A percentile compares a stretch with the other conserved stretches of the same genome.
These are phyloP conservation scores for Prototheca wickerhamii DNA, from an alignment of 163 green algal species.

Conservation along the genomic window DNA sequence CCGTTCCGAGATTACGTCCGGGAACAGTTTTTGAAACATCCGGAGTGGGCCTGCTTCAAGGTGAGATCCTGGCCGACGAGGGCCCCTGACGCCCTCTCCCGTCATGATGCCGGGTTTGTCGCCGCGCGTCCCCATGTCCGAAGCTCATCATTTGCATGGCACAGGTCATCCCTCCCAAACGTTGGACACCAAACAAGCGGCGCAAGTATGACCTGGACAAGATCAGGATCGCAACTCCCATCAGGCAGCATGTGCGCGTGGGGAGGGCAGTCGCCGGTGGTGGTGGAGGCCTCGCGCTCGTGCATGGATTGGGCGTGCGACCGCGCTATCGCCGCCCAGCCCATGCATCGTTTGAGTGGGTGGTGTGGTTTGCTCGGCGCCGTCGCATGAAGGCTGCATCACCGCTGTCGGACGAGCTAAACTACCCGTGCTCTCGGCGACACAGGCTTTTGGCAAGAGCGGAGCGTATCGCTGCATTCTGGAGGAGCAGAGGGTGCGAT, in stretches of 20 bases:
- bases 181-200: constrained; percentile 28
- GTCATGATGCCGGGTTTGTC: background rate
- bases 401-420: too few species aligned
- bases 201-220: constrained; percentile 46
- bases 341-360: too few species aligned
- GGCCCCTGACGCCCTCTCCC: background rate
- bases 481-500: constrained; percentile 56
- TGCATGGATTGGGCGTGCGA: too few species aligned
- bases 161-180: constrained; percentile 54
- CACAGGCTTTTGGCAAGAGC: constrained; percentile 61
- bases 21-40: constrained; percentile 54
- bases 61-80: constrained; percentile 9
- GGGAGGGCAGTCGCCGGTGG: too few species aligned
- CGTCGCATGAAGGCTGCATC: too few species aligned
- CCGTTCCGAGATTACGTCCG: constrained; percentile 60
- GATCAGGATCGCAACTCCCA: constrained; percentile 65
- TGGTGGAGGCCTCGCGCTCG: too few species aligned
- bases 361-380: too few species aligned
- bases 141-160: background rate
- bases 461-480: constrained; percentile 68
- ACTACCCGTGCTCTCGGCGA: too few species aligned
- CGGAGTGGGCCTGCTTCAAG: constrained; percentile 68
- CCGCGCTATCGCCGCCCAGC: too few species aligned
- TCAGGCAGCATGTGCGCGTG: constrained; percentile 75
- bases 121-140: background rate